Conservation (phyloP, 2,329 filamentous ascomycete species). For the Endoconidiophora laricicola region DNA sequence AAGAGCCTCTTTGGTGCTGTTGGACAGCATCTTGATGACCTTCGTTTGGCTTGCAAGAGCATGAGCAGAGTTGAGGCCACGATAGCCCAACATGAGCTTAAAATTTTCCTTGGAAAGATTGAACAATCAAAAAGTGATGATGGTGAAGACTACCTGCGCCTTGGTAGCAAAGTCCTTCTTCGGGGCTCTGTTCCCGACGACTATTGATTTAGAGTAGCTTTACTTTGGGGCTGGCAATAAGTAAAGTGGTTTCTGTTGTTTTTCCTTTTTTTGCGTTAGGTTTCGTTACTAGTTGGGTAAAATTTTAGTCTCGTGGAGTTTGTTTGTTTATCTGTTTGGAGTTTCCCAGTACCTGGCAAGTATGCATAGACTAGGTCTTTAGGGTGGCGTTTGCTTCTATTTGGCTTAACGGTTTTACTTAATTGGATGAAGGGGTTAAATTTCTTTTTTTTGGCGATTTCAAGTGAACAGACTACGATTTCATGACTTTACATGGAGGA, state of each 20-base stretch:
- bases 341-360: too few species aligned
- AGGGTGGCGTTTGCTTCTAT: too few species aligned
- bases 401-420: too few species aligned
- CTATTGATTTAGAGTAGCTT: neutral
- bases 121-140: too few species aligned
- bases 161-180: neutral
- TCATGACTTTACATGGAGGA: too few species aligned
- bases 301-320: too few species aligned
- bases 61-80: neutral
- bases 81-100: neutral
- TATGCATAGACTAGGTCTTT: too few species aligned
- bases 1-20: neutral
- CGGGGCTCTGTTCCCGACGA: neutral
- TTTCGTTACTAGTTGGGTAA: neutral
- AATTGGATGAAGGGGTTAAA: too few species aligned
- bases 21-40: slow-evolving; percentile 2
- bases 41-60: neutral
- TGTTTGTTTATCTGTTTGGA: too few species aligned
- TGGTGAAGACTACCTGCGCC: neutral
- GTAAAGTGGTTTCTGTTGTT: neutral
- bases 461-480: too few species aligned
- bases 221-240: neutral
- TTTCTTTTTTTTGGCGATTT: too few species aligned
- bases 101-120: neutral
- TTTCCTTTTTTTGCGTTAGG: neutral